Percentiles rank a stretch among this genome's conserved stretches.
phyloP scores from a whole-genome alignment of 2,329 filamentous ascomycete genomes.

The Exophiala dermatitidis region DNA sequence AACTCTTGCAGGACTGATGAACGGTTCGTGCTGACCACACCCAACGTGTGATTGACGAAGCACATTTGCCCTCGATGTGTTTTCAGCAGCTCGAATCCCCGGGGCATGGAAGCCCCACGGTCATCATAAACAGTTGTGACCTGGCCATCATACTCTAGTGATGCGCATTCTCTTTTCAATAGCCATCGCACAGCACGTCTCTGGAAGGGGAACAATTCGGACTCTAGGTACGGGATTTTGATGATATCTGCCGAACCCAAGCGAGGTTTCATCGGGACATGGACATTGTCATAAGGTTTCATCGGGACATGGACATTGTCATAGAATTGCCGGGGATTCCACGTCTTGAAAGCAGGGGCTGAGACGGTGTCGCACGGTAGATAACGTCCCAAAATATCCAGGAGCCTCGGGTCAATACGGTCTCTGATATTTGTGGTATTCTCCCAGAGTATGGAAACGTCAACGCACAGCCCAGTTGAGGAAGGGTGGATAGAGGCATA shows the following conservation, averaged over 20 bases:
- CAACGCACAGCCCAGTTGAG: background rate
- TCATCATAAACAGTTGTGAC: conserved; percentile 20
- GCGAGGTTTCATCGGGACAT: conserved; percentile 36
- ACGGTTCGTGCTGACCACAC: conserved; percentile 35
- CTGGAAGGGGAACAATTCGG: conserved; percentile 44
- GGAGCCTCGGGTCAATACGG: conserved; percentile 12
- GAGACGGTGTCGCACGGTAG: background rate
- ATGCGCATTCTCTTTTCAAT: conserved; percentile 38
- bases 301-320: conserved; percentile 33
- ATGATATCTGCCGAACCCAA: conserved; percentile 31
- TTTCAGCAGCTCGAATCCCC: conserved; percentile 34
- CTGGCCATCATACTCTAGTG: conserved; percentile 31
- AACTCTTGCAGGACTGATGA: conserved; percentile 30
- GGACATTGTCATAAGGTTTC: conserved; percentile 7
- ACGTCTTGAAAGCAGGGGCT: conserved; percentile 11
- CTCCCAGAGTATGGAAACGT: conserved; percentile 16
- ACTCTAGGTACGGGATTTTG: conserved; percentile 32
- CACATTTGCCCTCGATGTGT: conserved; percentile 36
- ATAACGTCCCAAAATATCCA: conserved; percentile 13
- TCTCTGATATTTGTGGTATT: conserved; percentile 10
- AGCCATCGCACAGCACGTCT: conserved; percentile 43
- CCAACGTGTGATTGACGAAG: conserved; percentile 39
- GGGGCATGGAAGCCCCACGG: conserved; percentile 28
- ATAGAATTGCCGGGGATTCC: conserved; percentile 39
- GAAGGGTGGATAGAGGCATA: conserved; percentile 5